phyloP scores from a whole-genome alignment of 208 protist species.

The Vickermania spadyakhi region DNA sequence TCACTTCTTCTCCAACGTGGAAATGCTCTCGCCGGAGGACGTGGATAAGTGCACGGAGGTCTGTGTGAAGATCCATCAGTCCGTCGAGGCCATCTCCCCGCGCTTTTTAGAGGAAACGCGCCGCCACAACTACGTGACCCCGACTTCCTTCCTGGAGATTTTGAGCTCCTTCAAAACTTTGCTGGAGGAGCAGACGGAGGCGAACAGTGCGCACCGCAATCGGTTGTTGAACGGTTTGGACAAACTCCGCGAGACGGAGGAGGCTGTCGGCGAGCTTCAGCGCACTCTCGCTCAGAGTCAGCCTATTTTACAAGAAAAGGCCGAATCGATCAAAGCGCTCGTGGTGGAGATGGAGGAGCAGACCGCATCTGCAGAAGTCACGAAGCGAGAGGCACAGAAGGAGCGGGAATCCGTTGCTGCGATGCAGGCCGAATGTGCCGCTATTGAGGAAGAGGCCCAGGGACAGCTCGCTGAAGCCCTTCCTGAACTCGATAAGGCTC shows the following conservation, averaged over 20 bases:
- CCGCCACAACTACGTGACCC: constrained; percentile 98
- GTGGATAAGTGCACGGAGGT: constrained; percentile 76
- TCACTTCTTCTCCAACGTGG: constrained; percentile 61
- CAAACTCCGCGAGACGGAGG: constrained; percentile 92
- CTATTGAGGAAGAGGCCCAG: constrained; percentile 93
- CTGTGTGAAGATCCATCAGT: constrained; percentile 93
- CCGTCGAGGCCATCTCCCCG: constrained; percentile 82
- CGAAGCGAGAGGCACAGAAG: constrained; percentile 80
- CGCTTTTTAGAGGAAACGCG: constrained; percentile 88
- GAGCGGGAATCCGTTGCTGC: constrained; percentile 89
- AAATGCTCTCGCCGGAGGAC: constrained; percentile 22
- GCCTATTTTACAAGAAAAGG: constrained; percentile 93
- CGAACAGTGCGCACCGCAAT: constrained; percentile 65
- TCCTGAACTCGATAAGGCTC: constrained; percentile 95
- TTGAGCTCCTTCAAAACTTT: constrained; percentile 88
- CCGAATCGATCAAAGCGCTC: constrained; percentile 90
- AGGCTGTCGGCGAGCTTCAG: constrained; percentile 90
- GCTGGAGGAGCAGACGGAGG: constrained; percentile 73
- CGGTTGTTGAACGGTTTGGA: constrained; percentile 92
- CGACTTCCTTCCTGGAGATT: constrained; percentile 98
- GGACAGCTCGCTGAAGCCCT: constrained; percentile 93
- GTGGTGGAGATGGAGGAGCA: constrained; percentile 92
- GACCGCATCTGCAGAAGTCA: constrained; percentile 90
- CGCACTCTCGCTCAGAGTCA: constrained; percentile 91
- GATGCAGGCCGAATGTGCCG: constrained; percentile 91